Conservation (phyloP, 306 rosid genomes). For the Pyrus communis region DNA sequence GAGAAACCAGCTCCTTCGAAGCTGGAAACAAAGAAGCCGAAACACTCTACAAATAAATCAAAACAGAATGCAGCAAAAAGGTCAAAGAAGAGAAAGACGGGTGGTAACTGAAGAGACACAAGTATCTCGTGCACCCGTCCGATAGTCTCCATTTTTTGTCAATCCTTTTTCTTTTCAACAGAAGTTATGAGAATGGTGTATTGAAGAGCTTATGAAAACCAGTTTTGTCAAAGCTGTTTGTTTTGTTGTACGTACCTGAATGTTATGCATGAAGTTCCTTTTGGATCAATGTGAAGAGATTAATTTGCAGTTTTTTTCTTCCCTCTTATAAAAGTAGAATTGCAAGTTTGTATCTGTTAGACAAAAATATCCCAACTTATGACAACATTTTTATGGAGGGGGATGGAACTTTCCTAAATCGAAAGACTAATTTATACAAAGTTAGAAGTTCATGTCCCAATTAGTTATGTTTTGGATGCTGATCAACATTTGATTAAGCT, state of each 20-base stretch:
- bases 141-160: slow-evolving; percentile 11
- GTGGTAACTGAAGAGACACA: slow-evolving; percentile 6
- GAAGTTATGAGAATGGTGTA: too few species aligned
- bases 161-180: background rate
- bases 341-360: background rate
- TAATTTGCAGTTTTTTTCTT: background rate
- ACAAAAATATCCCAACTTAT: too few species aligned
- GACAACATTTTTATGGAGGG: too few species aligned
- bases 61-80: slow-evolving; percentile 31
- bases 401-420: too few species aligned
- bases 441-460: too few species aligned
- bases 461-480: too few species aligned
- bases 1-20: slow-evolving; percentile 20
- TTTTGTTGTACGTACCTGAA: too few species aligned
- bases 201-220: too few species aligned
- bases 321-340: background rate
- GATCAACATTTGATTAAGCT: too few species aligned
- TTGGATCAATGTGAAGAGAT: background rate
- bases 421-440: too few species aligned
- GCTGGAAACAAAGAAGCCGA: slow-evolving; percentile 33
- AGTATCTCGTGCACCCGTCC: background rate
- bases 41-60: slow-evolving; percentile 9
- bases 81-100: slow-evolving; percentile 16
- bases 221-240: too few species aligned
- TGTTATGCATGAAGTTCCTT: background rate